These are phyloP conservation scores for Vitis hybrid DNA, from an alignment of 177 flowering plant species.

Conservation along the genomic window DNA sequence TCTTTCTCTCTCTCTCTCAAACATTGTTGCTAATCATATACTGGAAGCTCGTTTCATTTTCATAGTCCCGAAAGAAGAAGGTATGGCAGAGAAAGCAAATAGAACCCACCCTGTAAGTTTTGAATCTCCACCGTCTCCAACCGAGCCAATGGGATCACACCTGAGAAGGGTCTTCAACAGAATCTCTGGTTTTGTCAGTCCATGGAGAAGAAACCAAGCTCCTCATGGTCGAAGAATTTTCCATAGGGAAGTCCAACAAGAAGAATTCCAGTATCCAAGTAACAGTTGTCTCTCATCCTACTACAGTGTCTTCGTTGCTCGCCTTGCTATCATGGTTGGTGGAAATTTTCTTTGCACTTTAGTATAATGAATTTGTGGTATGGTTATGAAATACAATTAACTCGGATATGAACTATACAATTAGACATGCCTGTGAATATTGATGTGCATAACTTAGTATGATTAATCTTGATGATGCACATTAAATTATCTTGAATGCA, in stretches of 20 bases:
- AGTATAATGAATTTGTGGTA: too few species aligned
- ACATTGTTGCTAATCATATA: neutral
- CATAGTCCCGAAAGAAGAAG: neutral
- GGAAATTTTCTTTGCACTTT: neutral
- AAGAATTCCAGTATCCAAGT: slow-evolving; percentile 52
- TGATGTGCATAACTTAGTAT: too few species aligned
- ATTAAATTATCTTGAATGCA: too few species aligned
- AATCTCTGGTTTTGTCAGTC: slow-evolving; percentile 26
- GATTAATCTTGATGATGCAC: too few species aligned
- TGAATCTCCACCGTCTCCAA: slow-evolving; percentile 30
- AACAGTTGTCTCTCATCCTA: slow-evolving; percentile 77
- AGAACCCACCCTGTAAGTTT: slow-evolving; percentile 24
- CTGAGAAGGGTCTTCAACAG: slow-evolving; percentile 26
- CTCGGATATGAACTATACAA: too few species aligned
- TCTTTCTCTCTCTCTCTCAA: neutral
- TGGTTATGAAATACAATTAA: too few species aligned
- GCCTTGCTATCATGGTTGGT: slow-evolving; percentile 92
- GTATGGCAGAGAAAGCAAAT: slow-evolving; percentile 24
- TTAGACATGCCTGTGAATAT: too few species aligned
- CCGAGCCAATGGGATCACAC: slow-evolving; percentile 21
- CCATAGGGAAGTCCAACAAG: slow-evolving; percentile 52
- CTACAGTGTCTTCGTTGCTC: slow-evolving; percentile 91
- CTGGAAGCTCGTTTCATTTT: too few species aligned
- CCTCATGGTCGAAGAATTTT: slow-evolving; percentile 37
- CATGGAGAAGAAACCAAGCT: slow-evolving; percentile 24